Evolutionary conservation across 2,329 filamentous ascomycete species (phyloP).

Genomic region (Furcasterigmium sp.): DNA sequence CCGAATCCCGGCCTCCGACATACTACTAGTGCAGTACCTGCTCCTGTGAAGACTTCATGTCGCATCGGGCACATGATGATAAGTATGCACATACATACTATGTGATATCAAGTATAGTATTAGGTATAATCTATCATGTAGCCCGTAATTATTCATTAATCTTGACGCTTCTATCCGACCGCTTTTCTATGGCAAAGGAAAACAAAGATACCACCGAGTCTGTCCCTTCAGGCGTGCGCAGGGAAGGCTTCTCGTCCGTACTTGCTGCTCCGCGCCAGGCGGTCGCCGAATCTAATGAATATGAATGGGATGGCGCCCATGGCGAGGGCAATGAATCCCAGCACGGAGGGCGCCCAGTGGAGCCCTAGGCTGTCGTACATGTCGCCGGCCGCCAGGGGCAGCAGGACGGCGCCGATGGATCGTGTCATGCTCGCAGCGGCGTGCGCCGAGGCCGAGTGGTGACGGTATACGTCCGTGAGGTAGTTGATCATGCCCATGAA

Average conservation of each 20-base stretch:
- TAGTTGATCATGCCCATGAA: constrained; percentile 31
- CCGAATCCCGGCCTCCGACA: no score
- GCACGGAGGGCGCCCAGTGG: constrained; percentile 28
- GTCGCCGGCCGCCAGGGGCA: constrained; percentile 23
- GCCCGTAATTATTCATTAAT: no score
- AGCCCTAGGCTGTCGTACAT: constrained; percentile 26
- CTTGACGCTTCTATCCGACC: no score
- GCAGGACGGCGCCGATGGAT: constrained; percentile 23
- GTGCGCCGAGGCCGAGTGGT: constrained; percentile 27
- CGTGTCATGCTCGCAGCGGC: constrained; percentile 26
- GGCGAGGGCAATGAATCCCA: constrained; percentile 20
- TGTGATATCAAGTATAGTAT: no score
- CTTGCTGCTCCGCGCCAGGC: constrained; percentile 19
- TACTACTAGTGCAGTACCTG: no score
- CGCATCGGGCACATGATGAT: no score
- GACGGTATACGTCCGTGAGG: constrained; percentile 24
- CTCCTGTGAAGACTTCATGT: no score
- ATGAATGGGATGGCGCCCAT: constrained; percentile 26
- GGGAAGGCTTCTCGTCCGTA: constrained; percentile 6
- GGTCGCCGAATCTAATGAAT: constrained; percentile 24
- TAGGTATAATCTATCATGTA: no score
- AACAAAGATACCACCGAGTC: no score
- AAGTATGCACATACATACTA: no score
- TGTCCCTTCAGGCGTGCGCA: background rate
- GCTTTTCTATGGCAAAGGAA: no score